phyloP scores from a whole-genome alignment of 495 filamentous ascomycete genomes.

The Xylaria scruposa region DNA sequence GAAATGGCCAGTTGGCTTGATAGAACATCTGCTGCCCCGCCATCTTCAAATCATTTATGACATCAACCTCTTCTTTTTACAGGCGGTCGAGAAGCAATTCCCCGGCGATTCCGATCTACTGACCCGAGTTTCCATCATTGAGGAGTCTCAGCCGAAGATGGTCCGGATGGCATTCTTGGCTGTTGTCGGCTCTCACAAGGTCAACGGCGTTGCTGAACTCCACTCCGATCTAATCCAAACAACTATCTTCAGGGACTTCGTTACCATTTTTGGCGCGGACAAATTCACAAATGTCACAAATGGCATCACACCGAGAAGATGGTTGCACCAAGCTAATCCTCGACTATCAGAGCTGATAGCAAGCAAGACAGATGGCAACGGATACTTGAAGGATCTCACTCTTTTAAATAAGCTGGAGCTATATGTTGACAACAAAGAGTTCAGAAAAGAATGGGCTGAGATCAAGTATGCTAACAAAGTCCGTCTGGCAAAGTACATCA shows the following conservation, averaged over 20 bases:
- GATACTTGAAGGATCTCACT: slow-evolving; percentile 87
- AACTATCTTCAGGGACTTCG: slow-evolving; percentile 99
- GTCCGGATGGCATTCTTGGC: slow-evolving; percentile 95
- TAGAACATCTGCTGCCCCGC: slow-evolving; percentile 91
- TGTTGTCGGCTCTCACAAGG: slow-evolving; percentile 97
- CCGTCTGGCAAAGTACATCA: slow-evolving; percentile 88
- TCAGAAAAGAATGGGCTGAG: slow-evolving; percentile 89
- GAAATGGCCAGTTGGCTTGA: slow-evolving; percentile 95
- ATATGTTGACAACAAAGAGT: slow-evolving; percentile 81
- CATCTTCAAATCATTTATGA: slow-evolving; percentile 99
- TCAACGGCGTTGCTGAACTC: slow-evolving; percentile 96
- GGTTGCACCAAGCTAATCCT: slow-evolving; percentile 98
- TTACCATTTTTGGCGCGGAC: slow-evolving; percentile 89
- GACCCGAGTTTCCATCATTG: slow-evolving; percentile 87
- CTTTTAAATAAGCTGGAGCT: slow-evolving; percentile 81
- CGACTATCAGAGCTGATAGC: slow-evolving; percentile 90
- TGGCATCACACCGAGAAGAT: slow-evolving; percentile 91
- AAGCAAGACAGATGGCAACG: slow-evolving; percentile 80
- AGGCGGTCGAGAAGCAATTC: slow-evolving; percentile 85
- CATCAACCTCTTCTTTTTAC: slow-evolving; percentile 93
- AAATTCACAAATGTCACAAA: slow-evolving; percentile 99
- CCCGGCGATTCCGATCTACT: slow-evolving; percentile 89
- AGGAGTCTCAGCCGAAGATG: slow-evolving; percentile 97
- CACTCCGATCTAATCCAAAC: slow-evolving; percentile 97
- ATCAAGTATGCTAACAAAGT: slow-evolving; percentile 78